Percentiles rank a stretch among this genome's conserved stretches.
phyloP scores from a whole-genome alignment of 495 filamentous ascomycete species.

The Xylaria telfairii region DNA sequence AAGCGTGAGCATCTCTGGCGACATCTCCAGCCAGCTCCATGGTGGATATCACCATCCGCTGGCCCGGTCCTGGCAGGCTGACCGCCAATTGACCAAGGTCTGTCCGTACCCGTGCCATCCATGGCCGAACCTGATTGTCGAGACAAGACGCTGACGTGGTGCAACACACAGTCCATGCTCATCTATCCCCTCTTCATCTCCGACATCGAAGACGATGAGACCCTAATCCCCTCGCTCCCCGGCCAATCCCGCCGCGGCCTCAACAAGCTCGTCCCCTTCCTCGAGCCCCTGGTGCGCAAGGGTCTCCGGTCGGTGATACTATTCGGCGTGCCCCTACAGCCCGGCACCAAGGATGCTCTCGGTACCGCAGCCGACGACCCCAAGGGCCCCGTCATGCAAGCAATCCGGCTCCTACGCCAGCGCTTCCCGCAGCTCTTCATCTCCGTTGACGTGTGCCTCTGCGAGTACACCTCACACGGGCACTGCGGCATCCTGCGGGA shows the following conservation, averaged over 20 bases:
- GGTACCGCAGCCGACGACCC: slow-evolving; percentile 96
- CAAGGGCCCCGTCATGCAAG: slow-evolving; percentile 84
- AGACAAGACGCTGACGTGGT: neutral
- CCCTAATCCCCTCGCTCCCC: slow-evolving; percentile 85
- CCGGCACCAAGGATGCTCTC: slow-evolving; percentile 83
- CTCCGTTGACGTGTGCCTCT: slow-evolving; percentile 90
- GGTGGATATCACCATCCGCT: slow-evolving; percentile 94
- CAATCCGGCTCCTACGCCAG: slow-evolving; percentile 80
- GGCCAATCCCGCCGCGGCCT: slow-evolving; percentile 85
- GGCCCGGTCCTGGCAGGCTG: slow-evolving; percentile 91
- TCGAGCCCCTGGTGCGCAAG: slow-evolving; percentile 83
- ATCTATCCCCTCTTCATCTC: slow-evolving; percentile 98
- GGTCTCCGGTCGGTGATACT: slow-evolving; percentile 91
- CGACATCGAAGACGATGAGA: slow-evolving; percentile 90
- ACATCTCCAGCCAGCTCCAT: slow-evolving; percentile 94
- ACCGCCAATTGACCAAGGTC: slow-evolving; percentile 96
- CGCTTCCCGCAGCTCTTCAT: slow-evolving; percentile 89
- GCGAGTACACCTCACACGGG: slow-evolving; percentile 98
- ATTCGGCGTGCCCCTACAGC: slow-evolving; percentile 87
- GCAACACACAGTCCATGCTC: slow-evolving; percentile 78
- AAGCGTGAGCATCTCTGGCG: slow-evolving; percentile 88
- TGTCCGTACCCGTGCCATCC: slow-evolving; percentile 52
- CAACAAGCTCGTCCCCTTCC: slow-evolving; percentile 83
- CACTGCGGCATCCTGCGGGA: slow-evolving; percentile 95
- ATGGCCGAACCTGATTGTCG: neutral